Conservation (phyloP, 176 grass and related monocot species). For the Oryza rufipogon region DNA sequence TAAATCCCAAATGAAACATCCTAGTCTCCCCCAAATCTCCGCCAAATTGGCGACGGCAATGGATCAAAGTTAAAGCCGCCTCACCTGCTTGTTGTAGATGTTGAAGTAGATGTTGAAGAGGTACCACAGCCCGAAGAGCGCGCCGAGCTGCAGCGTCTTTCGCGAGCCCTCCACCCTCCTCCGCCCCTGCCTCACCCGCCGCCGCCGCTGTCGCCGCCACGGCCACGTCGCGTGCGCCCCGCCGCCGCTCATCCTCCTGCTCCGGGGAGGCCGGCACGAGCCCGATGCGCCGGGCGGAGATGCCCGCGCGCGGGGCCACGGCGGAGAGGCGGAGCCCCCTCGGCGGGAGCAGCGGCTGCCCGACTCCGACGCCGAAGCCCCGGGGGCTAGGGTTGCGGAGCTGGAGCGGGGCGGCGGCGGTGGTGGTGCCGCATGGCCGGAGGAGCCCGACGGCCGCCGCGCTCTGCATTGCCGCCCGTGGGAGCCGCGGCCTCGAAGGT, state of each 20-base stretch:
- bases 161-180: slow-evolving; percentile 31
- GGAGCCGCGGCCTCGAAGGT: not conserved
- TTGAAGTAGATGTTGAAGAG: slow-evolving; percentile 94
- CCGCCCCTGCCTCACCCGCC: not conserved
- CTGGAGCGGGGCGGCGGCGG: slow-evolving; percentile 6
- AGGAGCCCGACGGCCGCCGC: slow-evolving; percentile 50
- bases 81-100: slow-evolving; percentile 91
- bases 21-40: not conserved
- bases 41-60: not conserved
- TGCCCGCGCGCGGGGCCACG: not conserved
- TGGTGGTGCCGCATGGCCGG: slow-evolving; percentile 46
- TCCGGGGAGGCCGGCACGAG: slow-evolving; percentile 43
- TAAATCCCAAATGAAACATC: not conserved
- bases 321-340: slow-evolving; percentile 17
- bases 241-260: slow-evolving; percentile 3
- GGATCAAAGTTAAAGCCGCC: not conserved
- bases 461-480: slow-evolving; percentile 44
- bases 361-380: not conserved
- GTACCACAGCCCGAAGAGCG: slow-evolving; percentile 81
- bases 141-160: slow-evolving; percentile 64
- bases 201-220: not conserved
- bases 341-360: not conserved
- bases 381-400: slow-evolving; percentile 17
- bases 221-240: slow-evolving; percentile 7
- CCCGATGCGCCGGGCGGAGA: slow-evolving; percentile 28